Evolutionary conservation across 2,329 filamentous ascomycete genomes (phyloP).

Genomic region (Diaporthe ilicicola): DNA sequence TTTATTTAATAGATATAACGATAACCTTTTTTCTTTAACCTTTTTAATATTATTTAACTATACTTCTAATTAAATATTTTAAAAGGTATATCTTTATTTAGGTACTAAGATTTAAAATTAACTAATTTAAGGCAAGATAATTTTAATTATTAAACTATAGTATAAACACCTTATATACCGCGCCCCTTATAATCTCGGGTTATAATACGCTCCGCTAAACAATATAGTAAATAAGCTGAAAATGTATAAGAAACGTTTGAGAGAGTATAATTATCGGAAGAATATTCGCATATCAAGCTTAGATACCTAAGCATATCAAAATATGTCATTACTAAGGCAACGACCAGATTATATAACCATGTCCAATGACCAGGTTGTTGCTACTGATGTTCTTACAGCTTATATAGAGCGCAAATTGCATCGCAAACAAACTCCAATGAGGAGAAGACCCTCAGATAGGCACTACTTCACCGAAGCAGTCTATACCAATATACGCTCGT

Average conservation of each 20-base stretch:
- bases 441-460: background rate
- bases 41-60: too few relatives aligned
- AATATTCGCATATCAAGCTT: slow-evolving; percentile 5
- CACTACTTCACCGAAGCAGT: slow-evolving; percentile 9
- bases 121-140: too few relatives aligned
- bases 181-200: too few relatives aligned
- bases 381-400: background rate
- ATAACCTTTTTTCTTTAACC: too few relatives aligned
- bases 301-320: background rate
- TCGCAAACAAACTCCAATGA: background rate
- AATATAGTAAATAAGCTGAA: too few relatives aligned
- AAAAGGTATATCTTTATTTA: too few relatives aligned
- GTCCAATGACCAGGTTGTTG: slow-evolving; percentile 17
- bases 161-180: too few relatives aligned
- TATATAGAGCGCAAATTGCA: slow-evolving; percentile 12
- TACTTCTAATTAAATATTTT: too few relatives aligned
- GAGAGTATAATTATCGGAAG: slow-evolving; percentile 13
- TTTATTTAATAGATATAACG: too few relatives aligned
- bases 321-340: background rate
- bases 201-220: too few relatives aligned
- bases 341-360: background rate
- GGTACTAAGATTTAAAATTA: too few relatives aligned
- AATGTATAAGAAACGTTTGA: slow-evolving; percentile 21
- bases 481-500: background rate
- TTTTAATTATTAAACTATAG: too few relatives aligned